Evolutionary conservation across 257 asterid genomes (phyloP).

Genomic region (Rauvolfia tetraphylla): DNA sequence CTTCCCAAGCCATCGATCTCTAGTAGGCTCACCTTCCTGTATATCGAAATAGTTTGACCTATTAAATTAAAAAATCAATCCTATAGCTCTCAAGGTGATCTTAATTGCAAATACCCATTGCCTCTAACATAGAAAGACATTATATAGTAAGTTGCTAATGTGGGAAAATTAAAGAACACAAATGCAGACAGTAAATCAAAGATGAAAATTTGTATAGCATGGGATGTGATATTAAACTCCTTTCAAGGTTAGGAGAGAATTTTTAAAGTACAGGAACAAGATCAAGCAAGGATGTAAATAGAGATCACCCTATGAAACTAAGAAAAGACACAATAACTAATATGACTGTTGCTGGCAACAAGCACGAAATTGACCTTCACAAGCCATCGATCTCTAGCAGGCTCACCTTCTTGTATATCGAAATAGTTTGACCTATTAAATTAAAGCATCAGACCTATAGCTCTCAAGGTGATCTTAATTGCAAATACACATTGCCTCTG

Average conservation of each 20-base stretch:
- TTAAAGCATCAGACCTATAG: not conserved
- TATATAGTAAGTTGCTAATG: not conserved
- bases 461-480: not conserved
- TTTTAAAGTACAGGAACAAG: not conserved
- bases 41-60: conserved; percentile 13
- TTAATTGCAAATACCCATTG: not conserved
- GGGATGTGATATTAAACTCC: not conserved
- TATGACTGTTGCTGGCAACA: no score
- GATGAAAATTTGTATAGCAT: not conserved
- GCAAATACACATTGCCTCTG: not conserved
- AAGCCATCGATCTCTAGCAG: conserved; percentile 76
- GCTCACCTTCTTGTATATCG: conserved; percentile 51
- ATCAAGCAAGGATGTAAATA: not conserved
- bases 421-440: conserved; percentile 19
- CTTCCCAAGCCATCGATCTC: conserved; percentile 95
- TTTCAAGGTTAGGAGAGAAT: not conserved
- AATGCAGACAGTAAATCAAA: not conserved
- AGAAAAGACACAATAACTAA: no score
- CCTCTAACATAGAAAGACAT: not conserved
- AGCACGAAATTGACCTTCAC: conserved; percentile 91
- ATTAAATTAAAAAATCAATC: conserved; percentile 15
- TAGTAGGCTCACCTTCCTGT: conserved; percentile 58
- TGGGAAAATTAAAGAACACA: not conserved
- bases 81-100: not conserved
- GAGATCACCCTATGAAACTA: not conserved